Evolutionary conservation across 306 rosid genomes (phyloP).

Genomic region (Oxytropis ochrocephala): DNA sequence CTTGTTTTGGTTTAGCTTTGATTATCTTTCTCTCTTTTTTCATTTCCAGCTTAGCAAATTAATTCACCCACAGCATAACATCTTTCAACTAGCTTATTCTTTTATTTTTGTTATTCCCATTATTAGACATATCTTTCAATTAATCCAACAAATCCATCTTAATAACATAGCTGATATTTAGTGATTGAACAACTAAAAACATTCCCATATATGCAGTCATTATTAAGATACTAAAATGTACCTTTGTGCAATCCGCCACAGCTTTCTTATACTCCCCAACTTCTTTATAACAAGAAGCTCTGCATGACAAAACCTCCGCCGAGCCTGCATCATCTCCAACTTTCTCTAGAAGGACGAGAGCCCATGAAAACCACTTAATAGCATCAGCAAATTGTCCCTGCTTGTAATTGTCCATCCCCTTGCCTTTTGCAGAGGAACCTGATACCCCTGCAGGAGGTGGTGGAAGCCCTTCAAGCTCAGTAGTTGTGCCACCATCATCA

Average conservation of each 20-base stretch:
- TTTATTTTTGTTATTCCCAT: not conserved
- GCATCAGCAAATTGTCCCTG: slow-evolving; percentile 98
- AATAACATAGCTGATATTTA: not conserved
- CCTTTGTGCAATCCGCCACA: slow-evolving; percentile 96
- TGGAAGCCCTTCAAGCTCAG: slow-evolving; percentile 95
- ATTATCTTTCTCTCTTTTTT: not conserved
- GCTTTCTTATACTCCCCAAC: slow-evolving; percentile 98
- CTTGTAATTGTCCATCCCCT: slow-evolving; percentile 90
- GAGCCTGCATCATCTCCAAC: slow-evolving; percentile 46
- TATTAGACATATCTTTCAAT: not conserved
- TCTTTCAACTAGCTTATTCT: not conserved
- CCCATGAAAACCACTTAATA: slow-evolving; percentile 98
- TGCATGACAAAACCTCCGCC: slow-evolving; percentile 68
- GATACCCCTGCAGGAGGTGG: slow-evolving; percentile 93
- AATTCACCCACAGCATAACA: not conserved
- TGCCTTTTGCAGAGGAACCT: slow-evolving; percentile 64
- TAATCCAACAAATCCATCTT: slow-evolving; percentile 9
- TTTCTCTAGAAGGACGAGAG: slow-evolving; percentile 72
- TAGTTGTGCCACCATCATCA: slow-evolving; percentile 65
- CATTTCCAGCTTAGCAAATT: not conserved
- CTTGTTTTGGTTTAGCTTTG: not conserved
- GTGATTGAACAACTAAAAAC: not conserved
- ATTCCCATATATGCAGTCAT: not conserved
- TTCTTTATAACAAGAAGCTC: slow-evolving; percentile 98
- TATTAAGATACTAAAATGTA: slow-evolving; percentile 23